These are phyloP conservation scores for Pseudogymnoascus sp. DNA, from an alignment of 2,329 filamentous ascomycete species.

Conservation along the genomic window DNA sequence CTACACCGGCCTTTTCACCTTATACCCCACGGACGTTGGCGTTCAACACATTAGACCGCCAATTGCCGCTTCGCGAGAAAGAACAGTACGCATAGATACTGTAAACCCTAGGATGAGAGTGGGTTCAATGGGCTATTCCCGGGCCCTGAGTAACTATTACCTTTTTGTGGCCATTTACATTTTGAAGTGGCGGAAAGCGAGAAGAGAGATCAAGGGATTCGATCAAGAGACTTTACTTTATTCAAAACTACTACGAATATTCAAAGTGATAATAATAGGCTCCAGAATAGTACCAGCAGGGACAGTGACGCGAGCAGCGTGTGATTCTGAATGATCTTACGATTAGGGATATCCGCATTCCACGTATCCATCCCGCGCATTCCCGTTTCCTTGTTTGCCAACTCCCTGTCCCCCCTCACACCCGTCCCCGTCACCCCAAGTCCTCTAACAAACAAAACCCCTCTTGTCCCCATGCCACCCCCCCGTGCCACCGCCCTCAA, in stretches of 20 bases:
- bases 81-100: not conserved
- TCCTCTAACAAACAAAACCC: not conserved
- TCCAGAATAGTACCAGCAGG: not conserved
- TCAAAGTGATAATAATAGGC: not conserved
- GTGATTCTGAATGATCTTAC: not conserved
- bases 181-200: not conserved
- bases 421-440: not conserved
- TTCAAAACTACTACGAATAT: not conserved
- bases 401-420: conserved; percentile 2
- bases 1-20: conserved; percentile 34
- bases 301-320: not conserved
- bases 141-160: not conserved
- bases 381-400: not conserved
- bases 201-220: not conserved
- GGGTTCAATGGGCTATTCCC: not conserved
- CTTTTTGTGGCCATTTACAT: not conserved
- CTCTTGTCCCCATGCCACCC: not conserved
- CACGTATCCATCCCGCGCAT: not conserved
- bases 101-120: not conserved
- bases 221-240: not conserved
- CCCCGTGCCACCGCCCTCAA: not conserved
- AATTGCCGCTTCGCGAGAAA: conserved; percentile 40
- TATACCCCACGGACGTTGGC: conserved; percentile 60
- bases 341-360: conserved; percentile 4
- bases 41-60: conserved; percentile 54